Conservation (phyloP, 2,329 filamentous ascomycete genomes). For the Diaporthe citriasiana region DNA sequence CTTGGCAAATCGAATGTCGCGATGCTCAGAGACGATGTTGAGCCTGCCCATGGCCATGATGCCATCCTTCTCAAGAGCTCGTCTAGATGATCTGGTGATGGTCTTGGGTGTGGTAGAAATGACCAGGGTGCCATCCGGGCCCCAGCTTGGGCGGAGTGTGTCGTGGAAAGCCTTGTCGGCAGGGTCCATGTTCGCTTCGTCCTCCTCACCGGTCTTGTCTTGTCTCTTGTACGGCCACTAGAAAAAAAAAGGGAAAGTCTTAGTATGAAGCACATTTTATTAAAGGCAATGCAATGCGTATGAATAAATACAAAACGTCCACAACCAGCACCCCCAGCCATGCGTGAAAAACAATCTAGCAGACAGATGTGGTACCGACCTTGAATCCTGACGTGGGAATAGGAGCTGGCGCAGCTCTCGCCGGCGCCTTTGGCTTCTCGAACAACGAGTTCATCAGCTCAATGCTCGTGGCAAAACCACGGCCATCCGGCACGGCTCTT, state of each 20-base stretch:
- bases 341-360: slow-evolving; percentile 48
- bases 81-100: slow-evolving; percentile 39
- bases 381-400: slow-evolving; percentile 78
- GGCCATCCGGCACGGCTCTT: slow-evolving; percentile 61
- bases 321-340: slow-evolving; percentile 49
- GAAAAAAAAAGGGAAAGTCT: slow-evolving; percentile 59
- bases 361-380: slow-evolving; percentile 78
- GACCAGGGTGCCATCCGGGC: slow-evolving; percentile 79
- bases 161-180: slow-evolving; percentile 78
- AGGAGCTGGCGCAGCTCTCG: slow-evolving; percentile 66
- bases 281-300: slow-evolving; percentile 50
- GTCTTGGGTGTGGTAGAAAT: slow-evolving; percentile 45
- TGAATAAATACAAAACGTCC: slow-evolving; percentile 48
- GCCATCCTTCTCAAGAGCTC: slow-evolving; percentile 56
- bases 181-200: slow-evolving; percentile 72
- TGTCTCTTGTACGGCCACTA: slow-evolving; percentile 92
- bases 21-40: slow-evolving; percentile 73
- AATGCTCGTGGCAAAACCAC: slow-evolving; percentile 87
- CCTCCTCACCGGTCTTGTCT: slow-evolving; percentile 75
- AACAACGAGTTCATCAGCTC: slow-evolving; percentile 97
- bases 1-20: slow-evolving; percentile 75
- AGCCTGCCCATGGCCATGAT: slow-evolving; percentile 68
- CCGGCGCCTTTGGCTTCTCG: slow-evolving; percentile 75
- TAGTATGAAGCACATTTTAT: slow-evolving; percentile 58
- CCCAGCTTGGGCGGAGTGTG: slow-evolving; percentile 85